Percentiles rank a stretch among this genome's conserved stretches.
Evolutionary conservation across 805 yeast genomes (phyloP).

Genomic region (Tetrapisispora namnaoensis): DNA sequence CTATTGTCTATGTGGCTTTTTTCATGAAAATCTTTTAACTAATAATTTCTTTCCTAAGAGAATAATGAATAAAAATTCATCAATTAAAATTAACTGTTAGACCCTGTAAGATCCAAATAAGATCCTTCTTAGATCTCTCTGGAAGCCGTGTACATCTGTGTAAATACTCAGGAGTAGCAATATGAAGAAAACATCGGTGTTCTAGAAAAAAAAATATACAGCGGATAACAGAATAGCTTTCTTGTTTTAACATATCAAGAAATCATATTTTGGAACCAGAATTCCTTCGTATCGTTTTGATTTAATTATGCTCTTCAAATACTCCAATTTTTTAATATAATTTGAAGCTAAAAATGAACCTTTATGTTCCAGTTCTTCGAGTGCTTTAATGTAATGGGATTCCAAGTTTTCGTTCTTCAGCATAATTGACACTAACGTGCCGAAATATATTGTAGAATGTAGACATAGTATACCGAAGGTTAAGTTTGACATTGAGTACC

Average conservation of each 20-base stretch:
- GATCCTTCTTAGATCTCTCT: background rate
- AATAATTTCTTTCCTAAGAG: too few species aligned
- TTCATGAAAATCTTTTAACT: too few species aligned
- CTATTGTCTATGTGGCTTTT: too few species aligned
- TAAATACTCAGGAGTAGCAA: background rate
- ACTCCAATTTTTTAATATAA: slow-evolving; percentile 2
- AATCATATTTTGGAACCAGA: background rate
- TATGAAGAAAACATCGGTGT: background rate
- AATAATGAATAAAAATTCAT: background rate
- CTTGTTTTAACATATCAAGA: background rate
- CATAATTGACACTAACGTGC: slow-evolving; percentile 3
- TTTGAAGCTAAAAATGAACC: slow-evolving; percentile 5
- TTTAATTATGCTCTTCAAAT: background rate
- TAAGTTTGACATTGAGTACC: slow-evolving; percentile 6
- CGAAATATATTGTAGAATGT: slow-evolving; percentile 7
- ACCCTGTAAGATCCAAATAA: background rate
- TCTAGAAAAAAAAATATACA: background rate
- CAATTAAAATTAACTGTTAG: background rate
- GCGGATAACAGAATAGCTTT: too few species aligned
- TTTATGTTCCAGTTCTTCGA: slow-evolving; percentile 1
- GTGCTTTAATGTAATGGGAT: slow-evolving; percentile 2
- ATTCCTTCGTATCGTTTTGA: background rate
- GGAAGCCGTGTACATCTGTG: background rate
- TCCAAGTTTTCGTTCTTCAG: slow-evolving; percentile 1
- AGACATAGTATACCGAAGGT: background rate